Percentiles rank a stretch among this genome's conserved stretches.
Evolutionary conservation across 495 filamentous ascomycete species (phyloP).

Genomic region (Aspergillus taichungensis): DNA sequence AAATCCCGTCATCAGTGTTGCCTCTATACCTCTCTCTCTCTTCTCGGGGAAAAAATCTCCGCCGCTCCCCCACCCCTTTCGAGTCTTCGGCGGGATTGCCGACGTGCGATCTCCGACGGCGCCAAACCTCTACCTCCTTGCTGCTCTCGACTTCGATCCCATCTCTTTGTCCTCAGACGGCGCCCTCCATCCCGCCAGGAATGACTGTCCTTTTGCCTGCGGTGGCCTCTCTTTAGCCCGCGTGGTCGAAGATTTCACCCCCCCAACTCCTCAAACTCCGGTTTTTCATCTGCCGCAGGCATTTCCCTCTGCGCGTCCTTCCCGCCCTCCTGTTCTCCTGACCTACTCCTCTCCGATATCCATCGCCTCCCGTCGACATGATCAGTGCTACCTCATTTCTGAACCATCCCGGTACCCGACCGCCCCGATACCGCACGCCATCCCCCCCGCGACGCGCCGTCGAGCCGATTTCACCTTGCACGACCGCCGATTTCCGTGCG

Average conservation of each 20-base stretch:
- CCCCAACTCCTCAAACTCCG: conserved; percentile 17
- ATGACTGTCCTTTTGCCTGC: conserved; percentile 36
- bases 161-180: conserved; percentile 18
- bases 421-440: conserved; percentile 44
- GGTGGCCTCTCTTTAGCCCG: conserved; percentile 41
- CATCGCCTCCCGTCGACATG: conserved; percentile 22
- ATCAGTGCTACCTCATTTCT: conserved; percentile 40
- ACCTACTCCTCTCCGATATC: conserved; percentile 6
- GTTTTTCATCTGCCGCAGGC: conserved; percentile 39
- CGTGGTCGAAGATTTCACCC: conserved; percentile 28
- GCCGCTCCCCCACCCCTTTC: too few relatives aligned
- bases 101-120: neutral
- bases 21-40: too few relatives aligned
- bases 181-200: conserved; percentile 31
- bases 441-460: conserved; percentile 46
- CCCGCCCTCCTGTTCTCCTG: conserved; percentile 7
- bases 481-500: conserved; percentile 22
- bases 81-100: too few relatives aligned
- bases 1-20: too few relatives aligned
- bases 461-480: conserved; percentile 43
- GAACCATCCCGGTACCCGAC: conserved; percentile 30
- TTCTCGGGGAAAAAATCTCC: too few relatives aligned
- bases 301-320: conserved; percentile 19
- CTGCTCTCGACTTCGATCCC: conserved; percentile 7
- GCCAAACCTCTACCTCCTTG: conserved; percentile 3